Evolutionary conservation across 1,284 basidiomycete genomes (phyloP).

Genomic region (Termitomyces sp.): DNA sequence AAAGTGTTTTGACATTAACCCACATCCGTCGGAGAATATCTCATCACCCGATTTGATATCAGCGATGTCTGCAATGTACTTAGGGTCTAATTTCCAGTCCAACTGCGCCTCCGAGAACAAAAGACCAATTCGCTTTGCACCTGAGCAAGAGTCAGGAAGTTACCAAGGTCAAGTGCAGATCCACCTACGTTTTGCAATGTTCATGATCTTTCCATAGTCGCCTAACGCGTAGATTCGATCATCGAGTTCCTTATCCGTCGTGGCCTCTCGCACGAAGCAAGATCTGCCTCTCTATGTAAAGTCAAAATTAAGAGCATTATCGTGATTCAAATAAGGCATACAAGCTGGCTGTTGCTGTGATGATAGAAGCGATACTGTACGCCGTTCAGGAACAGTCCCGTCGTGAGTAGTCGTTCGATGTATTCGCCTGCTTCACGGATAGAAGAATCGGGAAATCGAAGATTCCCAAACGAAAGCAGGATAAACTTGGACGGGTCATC

Average conservation of each 20-base stretch:
- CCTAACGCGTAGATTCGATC: conserved; percentile 48
- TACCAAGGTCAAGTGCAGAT: not conserved
- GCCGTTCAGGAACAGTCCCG: conserved; percentile 51
- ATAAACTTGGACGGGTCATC: conserved; percentile 54
- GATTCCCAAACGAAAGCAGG: conserved; percentile 45
- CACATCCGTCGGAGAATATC: conserved; percentile 63
- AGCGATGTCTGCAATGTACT: conserved; percentile 45
- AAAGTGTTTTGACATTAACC: conserved; percentile 49
- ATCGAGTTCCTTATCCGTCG: conserved; percentile 50
- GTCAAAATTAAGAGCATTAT: not conserved
- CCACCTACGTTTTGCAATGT: conserved; percentile 52
- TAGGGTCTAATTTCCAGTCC: conserved; percentile 49
- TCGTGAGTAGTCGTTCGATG: conserved; percentile 46
- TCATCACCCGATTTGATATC: conserved; percentile 55
- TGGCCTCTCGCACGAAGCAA: conserved; percentile 54
- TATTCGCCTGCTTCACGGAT: conserved; percentile 48
- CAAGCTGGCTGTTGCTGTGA: conserved; percentile 64
- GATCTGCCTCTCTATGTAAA: conserved; percentile 46
- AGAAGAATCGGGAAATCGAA: conserved; percentile 46
- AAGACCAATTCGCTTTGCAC: conserved; percentile 62
- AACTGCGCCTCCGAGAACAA: conserved; percentile 59
- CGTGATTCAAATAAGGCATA: conserved; percentile 22
- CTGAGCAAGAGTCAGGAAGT: conserved; percentile 25
- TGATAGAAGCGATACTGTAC: conserved; percentile 62
- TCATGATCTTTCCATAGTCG: conserved; percentile 55